Percentiles rank a stretch among this genome's conserved stretches.
Evolutionary conservation across 1,139 yeast species (phyloP).

Genomic region (Hemisphaericaspora subhashii): DNA sequence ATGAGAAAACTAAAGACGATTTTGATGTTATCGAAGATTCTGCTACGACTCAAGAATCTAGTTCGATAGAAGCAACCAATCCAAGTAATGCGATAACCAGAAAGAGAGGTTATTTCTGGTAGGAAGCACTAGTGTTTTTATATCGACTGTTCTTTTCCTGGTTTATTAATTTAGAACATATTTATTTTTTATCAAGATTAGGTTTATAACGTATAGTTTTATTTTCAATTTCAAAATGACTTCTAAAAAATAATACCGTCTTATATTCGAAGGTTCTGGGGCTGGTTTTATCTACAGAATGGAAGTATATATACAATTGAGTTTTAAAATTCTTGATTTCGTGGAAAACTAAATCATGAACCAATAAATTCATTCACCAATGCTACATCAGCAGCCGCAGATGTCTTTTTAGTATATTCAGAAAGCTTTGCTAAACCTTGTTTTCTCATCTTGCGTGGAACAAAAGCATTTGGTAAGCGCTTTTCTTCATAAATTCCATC

Average conservation of each 20-base stretch:
- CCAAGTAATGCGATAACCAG: conserved; percentile 6
- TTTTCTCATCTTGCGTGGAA: conserved; percentile 53
- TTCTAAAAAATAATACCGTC: too few species aligned
- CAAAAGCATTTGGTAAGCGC: conserved; percentile 68
- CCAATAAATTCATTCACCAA: conserved; percentile 30
- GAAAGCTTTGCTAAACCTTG: conserved; percentile 40
- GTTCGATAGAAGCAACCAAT: conserved; percentile 9
- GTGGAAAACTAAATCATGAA: conserved; percentile 7
- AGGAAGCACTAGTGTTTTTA: too few species aligned
- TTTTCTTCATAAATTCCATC: conserved; percentile 78
- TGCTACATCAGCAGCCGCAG: conserved; percentile 29
- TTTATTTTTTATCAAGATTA: conserved; percentile 2
- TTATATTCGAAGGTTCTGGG: too few species aligned
- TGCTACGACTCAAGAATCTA: conserved; percentile 18
- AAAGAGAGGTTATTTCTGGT: conserved; percentile 19
- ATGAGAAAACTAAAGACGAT: conserved; percentile 22
- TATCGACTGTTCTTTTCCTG: background rate
- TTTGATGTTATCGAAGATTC: conserved; percentile 48
- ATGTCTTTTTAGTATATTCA: conserved; percentile 23
- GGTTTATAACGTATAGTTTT: too few species aligned
- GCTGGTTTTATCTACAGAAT: background rate
- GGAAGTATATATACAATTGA: conserved; percentile 3
- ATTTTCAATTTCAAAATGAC: too few species aligned
- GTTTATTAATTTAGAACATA: conserved; percentile 2
- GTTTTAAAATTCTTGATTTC: background rate